Base-by-base conservation (phyloP, 768 basidiomycete genomes). In the Russula griseocarnosa region DNA sequence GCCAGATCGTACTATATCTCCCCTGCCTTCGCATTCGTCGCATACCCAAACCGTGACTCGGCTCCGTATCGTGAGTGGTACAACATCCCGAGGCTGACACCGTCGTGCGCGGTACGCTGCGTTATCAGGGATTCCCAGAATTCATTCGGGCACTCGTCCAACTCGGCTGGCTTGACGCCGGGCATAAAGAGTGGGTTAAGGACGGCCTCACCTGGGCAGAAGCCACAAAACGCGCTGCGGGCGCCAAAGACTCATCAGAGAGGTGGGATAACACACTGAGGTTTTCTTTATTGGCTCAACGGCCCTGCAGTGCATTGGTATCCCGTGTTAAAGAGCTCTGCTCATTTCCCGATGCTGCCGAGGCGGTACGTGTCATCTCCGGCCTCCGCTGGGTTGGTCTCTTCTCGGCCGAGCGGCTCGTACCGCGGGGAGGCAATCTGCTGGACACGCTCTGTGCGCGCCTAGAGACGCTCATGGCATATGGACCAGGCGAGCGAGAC, bases 51-150 rank as follows among this genome's bases (percentile, higher is more conserved):
- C 80, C 86, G 97, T 61, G 88, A 99, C 78, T 95, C 92, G 3
- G 82, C 86, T 4, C 87, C 90, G 8, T 99, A 94, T 86, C 83
- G 83, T 66, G 88, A 97, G 76, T 94, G 81, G 71, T 99, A 99
- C 80, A 79, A 83, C 68, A 95, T 99, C 67, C 90, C 14, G 97
- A 98, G 75, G 94, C 92, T 11, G 86, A 97, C 78, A 94, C 92
- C 5, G 82, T 95, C 65, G 82, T 98, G 55, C 85, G 97, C 36
- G 97, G 97, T 32, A 98, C 97, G 2, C 78, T 98, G 74, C 82
- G 96, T 66, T 98, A 94, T 77, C 92, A 94, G 72, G 95, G 95
- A 58, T 98, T 98, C 91, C 94, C 94, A 10, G 88, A 91, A 76
- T 96, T 98, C 75, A 87, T 98, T 76, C 83, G 82, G 69, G 86